Evolutionary conservation across 2,329 filamentous ascomycete species (phyloP).

Genomic region (Calycina herbarum): DNA sequence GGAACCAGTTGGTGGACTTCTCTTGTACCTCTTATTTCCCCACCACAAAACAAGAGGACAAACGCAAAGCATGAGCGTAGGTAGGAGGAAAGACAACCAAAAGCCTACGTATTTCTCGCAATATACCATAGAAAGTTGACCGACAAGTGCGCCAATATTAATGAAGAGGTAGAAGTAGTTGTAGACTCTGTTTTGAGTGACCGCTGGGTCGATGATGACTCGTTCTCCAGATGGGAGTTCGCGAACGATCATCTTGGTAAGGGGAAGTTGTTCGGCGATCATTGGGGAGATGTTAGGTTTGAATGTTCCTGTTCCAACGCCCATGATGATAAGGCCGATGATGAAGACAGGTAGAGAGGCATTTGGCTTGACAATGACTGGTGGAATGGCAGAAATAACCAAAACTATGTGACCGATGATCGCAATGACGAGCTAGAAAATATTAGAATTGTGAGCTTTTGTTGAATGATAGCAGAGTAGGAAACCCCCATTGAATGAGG

Average conservation of each 20-base stretch:
- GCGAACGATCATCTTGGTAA: constrained; percentile 51
- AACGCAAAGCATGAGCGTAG: constrained; percentile 62
- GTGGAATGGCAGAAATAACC: constrained; percentile 61
- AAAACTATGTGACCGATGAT: constrained; percentile 65
- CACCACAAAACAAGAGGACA: constrained; percentile 61
- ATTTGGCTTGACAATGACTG: constrained; percentile 53
- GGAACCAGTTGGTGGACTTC: constrained; percentile 68
- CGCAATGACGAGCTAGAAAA: constrained; percentile 45
- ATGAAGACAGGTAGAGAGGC: constrained; percentile 60
- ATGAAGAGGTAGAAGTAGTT: constrained; percentile 72
- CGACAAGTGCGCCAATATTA: constrained; percentile 61
- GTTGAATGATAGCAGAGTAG: background rate
- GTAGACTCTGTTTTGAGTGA: constrained; percentile 61
- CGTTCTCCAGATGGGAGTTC: constrained; percentile 53
- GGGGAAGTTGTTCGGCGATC: constrained; percentile 60
- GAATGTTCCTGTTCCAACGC: constrained; percentile 68
- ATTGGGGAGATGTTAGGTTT: constrained; percentile 69
- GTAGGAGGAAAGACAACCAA: constrained; percentile 70
- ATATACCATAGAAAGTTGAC: constrained; percentile 68
- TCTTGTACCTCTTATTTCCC: constrained; percentile 60
- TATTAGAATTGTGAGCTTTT: background rate
- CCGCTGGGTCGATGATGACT: constrained; percentile 60
- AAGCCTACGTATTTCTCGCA: constrained; percentile 76
- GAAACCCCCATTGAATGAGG: background rate
- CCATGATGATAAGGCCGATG: constrained; percentile 64